A percentile compares a stretch with the other conserved stretches of the same genome.
Evolutionary conservation across 306 rosid genomes (phyloP).

Genomic region (Trichosanthes cucumerina): DNA sequence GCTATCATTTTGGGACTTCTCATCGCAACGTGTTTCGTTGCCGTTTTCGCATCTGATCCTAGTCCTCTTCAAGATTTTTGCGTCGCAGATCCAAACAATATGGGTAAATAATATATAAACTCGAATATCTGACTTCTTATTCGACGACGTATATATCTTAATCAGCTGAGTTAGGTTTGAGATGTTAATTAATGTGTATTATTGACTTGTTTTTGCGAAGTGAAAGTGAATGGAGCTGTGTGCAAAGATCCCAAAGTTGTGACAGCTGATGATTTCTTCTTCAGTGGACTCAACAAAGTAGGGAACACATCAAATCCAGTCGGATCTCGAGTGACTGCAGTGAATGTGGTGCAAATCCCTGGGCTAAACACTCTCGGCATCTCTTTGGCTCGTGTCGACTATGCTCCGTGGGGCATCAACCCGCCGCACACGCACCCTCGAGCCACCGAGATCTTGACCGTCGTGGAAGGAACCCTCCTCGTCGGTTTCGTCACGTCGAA

Average conservation of each 20-base stretch:
- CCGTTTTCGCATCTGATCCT: slow-evolving; percentile 13
- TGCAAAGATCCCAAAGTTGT: slow-evolving; percentile 27
- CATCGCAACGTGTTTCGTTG: neutral
- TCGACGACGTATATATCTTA: too few relatives aligned
- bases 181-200: too few relatives aligned
- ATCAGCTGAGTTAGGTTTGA: too few relatives aligned
- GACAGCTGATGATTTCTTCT: slow-evolving; percentile 20
- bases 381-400: slow-evolving; percentile 25
- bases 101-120: neutral
- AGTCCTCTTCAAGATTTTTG: slow-evolving; percentile 36
- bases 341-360: slow-evolving; percentile 18
- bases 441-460: slow-evolving; percentile 26
- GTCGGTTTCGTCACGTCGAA: slow-evolving; percentile 27
- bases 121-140: too few relatives aligned
- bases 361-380: slow-evolving; percentile 30
- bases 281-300: slow-evolving; percentile 14
- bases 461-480: slow-evolving; percentile 25
- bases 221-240: slow-evolving; percentile 16
- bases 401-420: slow-evolving; percentile 20
- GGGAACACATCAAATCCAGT: slow-evolving; percentile 19
- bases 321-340: slow-evolving; percentile 21
- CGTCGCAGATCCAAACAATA: slow-evolving; percentile 20
- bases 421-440: slow-evolving; percentile 39
- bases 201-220: neutral
- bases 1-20: neutral